Evolutionary conservation across 208 protist species (phyloP).

Genomic region (Crithidia bombi): DNA sequence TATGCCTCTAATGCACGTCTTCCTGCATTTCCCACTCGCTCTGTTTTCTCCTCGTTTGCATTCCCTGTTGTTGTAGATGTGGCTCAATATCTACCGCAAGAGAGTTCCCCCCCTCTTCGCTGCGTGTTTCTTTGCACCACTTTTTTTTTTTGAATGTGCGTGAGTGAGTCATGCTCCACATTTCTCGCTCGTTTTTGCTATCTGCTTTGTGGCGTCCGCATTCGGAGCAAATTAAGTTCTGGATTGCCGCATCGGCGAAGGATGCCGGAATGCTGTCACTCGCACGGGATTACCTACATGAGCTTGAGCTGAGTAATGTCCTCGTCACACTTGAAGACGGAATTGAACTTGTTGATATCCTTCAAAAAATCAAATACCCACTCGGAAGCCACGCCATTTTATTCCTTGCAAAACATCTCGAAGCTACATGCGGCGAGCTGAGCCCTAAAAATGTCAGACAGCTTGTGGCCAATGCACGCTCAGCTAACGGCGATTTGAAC

Average conservation of each 20-base stretch:
- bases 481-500: slow-evolving; percentile 14
- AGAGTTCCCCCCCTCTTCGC: not conserved
- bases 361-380: slow-evolving; percentile 31
- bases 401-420: slow-evolving; percentile 24
- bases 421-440: slow-evolving; percentile 16
- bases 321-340: slow-evolving; percentile 34
- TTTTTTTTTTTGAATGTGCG: not conserved
- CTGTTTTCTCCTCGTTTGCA: no score
- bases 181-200: slow-evolving; percentile 4
- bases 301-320: slow-evolving; percentile 25
- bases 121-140: not conserved
- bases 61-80: no score
- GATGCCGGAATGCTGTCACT: slow-evolving; percentile 28
- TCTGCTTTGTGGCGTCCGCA: slow-evolving; percentile 61
- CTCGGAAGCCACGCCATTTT: slow-evolving; percentile 18
- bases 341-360: slow-evolving; percentile 26
- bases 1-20: no score
- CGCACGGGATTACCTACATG: slow-evolving; percentile 33
- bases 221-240: slow-evolving; percentile 65
- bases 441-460: slow-evolving; percentile 10
- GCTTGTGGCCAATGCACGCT: slow-evolving; percentile 4
- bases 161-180: no score
- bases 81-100: no score
- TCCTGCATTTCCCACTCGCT: no score
- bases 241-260: slow-evolving; percentile 44